Evolutionary conservation across 495 filamentous ascomycete genomes (phyloP).

Genomic region (Aspergillus bridgeri): DNA sequence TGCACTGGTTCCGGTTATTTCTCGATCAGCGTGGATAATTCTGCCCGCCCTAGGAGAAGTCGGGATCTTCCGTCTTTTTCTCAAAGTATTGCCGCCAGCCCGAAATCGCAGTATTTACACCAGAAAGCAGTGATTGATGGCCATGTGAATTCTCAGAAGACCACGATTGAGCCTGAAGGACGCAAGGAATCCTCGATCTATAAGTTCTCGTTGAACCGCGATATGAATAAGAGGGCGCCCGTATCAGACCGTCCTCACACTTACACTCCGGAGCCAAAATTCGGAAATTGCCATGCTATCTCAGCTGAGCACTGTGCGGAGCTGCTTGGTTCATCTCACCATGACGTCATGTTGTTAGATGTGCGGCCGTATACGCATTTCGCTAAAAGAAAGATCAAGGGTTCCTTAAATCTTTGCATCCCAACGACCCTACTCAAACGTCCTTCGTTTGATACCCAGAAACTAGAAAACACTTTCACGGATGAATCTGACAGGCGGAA

Average conservation of each 20-base stretch:
- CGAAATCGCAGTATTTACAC: conserved; percentile 64
- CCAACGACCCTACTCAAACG: conserved; percentile 92
- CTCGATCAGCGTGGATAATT: conserved; percentile 61
- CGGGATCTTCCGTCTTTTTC: conserved; percentile 70
- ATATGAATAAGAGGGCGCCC: conserved; percentile 2
- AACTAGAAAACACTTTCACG: conserved; percentile 84
- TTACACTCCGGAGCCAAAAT: neutral
- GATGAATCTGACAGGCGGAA: conserved; percentile 65
- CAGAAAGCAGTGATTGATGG: conserved; percentile 75
- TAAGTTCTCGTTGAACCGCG: conserved; percentile 18
- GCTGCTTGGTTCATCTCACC: conserved; percentile 54
- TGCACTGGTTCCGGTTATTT: conserved; percentile 79
- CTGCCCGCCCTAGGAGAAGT: conserved; percentile 57
- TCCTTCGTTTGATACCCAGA: conserved; percentile 86
- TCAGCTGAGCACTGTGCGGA: conserved; percentile 61
- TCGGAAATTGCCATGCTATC: conserved; percentile 35
- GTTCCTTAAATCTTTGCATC: conserved; percentile 88
- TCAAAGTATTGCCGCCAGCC: conserved; percentile 64
- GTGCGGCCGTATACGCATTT: conserved; percentile 84
- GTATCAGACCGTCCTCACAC: neutral
- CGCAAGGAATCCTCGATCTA: conserved; percentile 21
- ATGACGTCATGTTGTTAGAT: conserved; percentile 75
- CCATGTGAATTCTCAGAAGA: conserved; percentile 53
- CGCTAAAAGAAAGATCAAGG: conserved; percentile 65
- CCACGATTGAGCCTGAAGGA: conserved; percentile 20